Evolutionary conservation across 148 eudicot species (phyloP), one percentile per base, ranked within the genome.

Genomic region (Rhododendron molle): DNA sequence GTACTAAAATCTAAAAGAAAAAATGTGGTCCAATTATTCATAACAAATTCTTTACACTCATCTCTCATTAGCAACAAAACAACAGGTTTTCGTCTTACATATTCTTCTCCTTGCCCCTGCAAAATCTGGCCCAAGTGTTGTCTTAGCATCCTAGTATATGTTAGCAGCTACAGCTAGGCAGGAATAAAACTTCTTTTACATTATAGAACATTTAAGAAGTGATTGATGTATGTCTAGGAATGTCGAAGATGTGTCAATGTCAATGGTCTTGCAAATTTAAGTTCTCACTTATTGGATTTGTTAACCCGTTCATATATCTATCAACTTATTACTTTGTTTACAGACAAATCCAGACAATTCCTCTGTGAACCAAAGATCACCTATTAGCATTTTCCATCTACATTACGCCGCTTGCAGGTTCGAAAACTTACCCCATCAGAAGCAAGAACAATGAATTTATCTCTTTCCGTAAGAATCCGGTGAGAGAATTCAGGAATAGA

Each of bases 381-480:
- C 52, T 6, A 14, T 7, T 2, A 43, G 36, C 14, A 36, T 76
- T 30, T 40, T 46, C 80, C 56, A 52, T 76, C 47, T 8, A 82
- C 13, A 56, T 79, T 60, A 76, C 43, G 74, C 78, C 15, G 26
- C n/a, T 83, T 5, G 76, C 38, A 16, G 54, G 82, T 44, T 58
- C 18, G 67, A 67, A 83, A 82, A 87, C 95, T 86, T 94, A 97
- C 99, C 95, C 98, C 99, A 88, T 97, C 98, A 76, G 98, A 97
- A 73, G 99, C 99, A 86, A 97, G 91, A 52, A 97, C 99, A 52
- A 95, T 89, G 89, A 97, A 97, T 85, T 93, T 93, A 88, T 97
- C 99, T 76, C 87, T 86, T 4, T 97, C 98, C 11, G 94, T 97
- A 54, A 97, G 94, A n/a, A 78, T 85, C 85, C 93, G 86, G 83